Base-by-base conservation (phyloP, 2,329 filamentous ascomycete genomes). In the Colletotrichum sp. region DNA sequence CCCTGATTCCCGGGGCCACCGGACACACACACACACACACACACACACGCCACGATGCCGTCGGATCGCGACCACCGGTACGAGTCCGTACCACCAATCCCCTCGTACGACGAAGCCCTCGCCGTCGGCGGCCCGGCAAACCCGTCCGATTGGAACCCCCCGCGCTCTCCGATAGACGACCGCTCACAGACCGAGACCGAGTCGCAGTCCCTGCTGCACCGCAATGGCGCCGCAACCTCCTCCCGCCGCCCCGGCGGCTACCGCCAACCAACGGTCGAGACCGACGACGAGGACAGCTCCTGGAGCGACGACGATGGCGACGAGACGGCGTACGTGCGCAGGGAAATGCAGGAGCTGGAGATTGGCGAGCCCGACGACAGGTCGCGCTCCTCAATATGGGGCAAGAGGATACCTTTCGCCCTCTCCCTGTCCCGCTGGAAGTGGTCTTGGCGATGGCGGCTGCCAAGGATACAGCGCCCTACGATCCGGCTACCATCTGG, bases 281-380 rank as follows among this genome's bases (percentile, higher is more conserved):
- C 87, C 2, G 96, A 95, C 74, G 93, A 93, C 76, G 93, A 96
- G 78, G 89, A 89, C 75, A 88, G 88, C 79, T 82, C 88, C 30
- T 87, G 91, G 85, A 87, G 84, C 85, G 86, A 88, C 32, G 86
- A 84, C 26, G 87, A 87, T 52, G 82, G 84, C 69, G 83, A 84
- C 36, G 90, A 94, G 78, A 92, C 92, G 49, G 92, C 91, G 36
- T 92, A 93, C 78, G 90, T 97, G 80, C 92, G 95, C 78, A 91
- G 94, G 79, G 95, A 97, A 85, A 93, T 99, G 87, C 92, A 98
- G 82, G 94, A 98, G 89, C 93, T 98, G 90, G 95, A 98, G 79
- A 92, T 98, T 57, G 91, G 95, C 80, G 95, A 98, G 79, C 92
- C 92, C 32, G 81, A 86, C 26, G 84, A 86, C 65, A 82, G 84